Percentiles rank a stretch among this genome's conserved stretches.
These are phyloP conservation scores for Solanum chiquidenum DNA, from an alignment of 257 asterid genomes.

Conservation along the genomic window DNA sequence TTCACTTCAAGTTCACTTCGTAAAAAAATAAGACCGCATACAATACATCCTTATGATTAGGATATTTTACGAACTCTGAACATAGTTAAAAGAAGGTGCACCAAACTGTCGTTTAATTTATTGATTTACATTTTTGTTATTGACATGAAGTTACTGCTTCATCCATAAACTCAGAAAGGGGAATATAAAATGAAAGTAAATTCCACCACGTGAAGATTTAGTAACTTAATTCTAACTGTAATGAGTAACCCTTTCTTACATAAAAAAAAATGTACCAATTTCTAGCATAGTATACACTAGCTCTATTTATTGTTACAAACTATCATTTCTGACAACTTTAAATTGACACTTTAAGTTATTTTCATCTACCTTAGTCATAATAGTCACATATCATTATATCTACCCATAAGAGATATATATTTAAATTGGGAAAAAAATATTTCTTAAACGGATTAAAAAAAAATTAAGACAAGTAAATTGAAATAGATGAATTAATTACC, in stretches of 20 bases:
- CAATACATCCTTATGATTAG: not conserved
- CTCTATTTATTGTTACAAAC: not conserved
- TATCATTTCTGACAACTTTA: not conserved
- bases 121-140: not conserved
- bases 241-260: not conserved
- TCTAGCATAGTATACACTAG: not conserved
- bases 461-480: no score
- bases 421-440: no score
- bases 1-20: no score
- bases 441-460: no score
- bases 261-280: not conserved
- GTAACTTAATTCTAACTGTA: not conserved
- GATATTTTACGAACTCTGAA: no score
- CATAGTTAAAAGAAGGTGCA: not conserved
- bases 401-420: not conserved
- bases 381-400: not conserved
- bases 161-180: not conserved
- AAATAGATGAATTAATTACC: no score
- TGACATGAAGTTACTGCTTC: not conserved
- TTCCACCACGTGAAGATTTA: not conserved
- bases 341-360: not conserved
- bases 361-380: not conserved
- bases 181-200: not conserved
- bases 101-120: not conserved
- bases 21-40: rapidly evolving